Base-by-base conservation (phyloP, 805 yeast species). In the Saccharomycopsis sp. region DNA sequence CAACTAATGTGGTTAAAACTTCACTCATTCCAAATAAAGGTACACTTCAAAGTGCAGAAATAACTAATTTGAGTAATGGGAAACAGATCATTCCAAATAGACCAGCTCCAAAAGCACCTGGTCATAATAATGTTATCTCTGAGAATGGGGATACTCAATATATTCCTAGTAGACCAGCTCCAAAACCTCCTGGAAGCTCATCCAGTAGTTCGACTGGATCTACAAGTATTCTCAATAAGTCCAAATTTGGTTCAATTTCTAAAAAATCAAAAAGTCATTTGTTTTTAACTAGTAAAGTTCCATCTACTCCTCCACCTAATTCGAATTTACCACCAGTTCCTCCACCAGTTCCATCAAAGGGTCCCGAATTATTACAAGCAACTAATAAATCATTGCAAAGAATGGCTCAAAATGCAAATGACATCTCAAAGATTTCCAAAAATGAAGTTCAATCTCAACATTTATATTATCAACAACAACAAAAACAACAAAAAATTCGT, bases 141-240 rank as follows among this genome's bases (percentile, higher is more conserved):
- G 26, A 23, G 13, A 32, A 34, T 28, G 31, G 41, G 25, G 72
- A 61, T 40, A 53, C 49, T 21, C 76, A 67, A 50, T 76, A 69
- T 47, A 75, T 76, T 39, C 84, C 83, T 3, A 69, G 74, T 39
- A 63, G 84, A 46, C 83, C 84, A 0, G 81, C 84, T 0, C 84
- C 84, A 25, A 72, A 69, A 50, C 82, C 83, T 9, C 72, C 71
- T 3, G 54, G 51, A 27, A 23, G 15, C 2, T 23, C 9, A 20
- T 34, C 37, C 13, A 9, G 18, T 13, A 27, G 29, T 36, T 5
- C 4, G 14, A 18, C 17, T 28, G 6, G 6, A 28, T 13, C 31
- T 14, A 12, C 12, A 25, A 25, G 12, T 12, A 12, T 12, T 25
- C 12, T 25, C 27, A 9, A 8, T 12, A 28, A 28, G 17, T 12